These are phyloP conservation scores for Cydonia oblonga DNA, from an alignment of 331 rosid species.

Conservation along the genomic window DNA sequence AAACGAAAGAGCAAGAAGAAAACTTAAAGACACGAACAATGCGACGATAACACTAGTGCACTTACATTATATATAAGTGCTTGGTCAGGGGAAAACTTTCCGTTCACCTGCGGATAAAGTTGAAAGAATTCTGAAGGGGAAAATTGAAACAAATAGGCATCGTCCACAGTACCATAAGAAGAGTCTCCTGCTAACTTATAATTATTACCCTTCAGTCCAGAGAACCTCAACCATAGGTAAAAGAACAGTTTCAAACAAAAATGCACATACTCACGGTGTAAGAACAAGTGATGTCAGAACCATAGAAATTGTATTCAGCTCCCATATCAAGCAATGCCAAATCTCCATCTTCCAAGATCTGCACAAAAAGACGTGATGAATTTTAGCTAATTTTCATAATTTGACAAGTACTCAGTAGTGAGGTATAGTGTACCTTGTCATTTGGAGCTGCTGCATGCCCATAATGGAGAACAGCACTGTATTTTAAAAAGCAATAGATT, in stretches of 20 bases:
- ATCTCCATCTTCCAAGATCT: constrained; percentile 83
- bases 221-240: not conserved
- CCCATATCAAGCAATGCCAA: constrained; percentile 97
- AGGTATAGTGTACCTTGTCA: constrained; percentile 46
- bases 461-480: constrained; percentile 85
- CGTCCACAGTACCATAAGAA: not conserved
- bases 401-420: not conserved
- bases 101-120: constrained; percentile 59
- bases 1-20: not conserved
- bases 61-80: constrained; percentile 65
- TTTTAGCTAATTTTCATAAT: not conserved
- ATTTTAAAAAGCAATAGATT: constrained; percentile 11
- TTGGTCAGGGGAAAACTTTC: constrained; percentile 79
- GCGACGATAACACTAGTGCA: not conserved
- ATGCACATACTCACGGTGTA: constrained; percentile 65
- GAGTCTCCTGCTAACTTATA: not conserved
- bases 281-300: constrained; percentile 90
- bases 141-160: not conserved
- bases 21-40: not conserved
- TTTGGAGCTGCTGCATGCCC: constrained; percentile 98
- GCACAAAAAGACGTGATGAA: constrained; percentile 14
- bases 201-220: not conserved
- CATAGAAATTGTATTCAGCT: constrained; percentile 89
- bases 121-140: not conserved
- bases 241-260: constrained; percentile 3